A percentile compares a stretch with the other conserved stretches of the same genome.
phyloP scores from a whole-genome alignment of 805 yeast genomes.

The Candida xiaguanensis region DNA sequence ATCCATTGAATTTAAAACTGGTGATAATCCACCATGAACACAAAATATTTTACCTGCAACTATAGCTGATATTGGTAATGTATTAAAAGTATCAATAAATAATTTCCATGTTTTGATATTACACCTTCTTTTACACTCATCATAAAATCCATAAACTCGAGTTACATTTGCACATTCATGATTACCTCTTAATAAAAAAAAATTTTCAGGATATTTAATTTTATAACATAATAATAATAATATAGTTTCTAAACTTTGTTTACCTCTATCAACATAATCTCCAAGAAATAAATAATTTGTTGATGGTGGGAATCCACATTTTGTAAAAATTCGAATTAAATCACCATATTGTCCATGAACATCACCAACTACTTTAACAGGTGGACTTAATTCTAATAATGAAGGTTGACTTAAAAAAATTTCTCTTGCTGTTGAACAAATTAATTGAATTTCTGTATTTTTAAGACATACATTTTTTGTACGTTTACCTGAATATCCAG shows the following conservation, averaged over 20 bases:
- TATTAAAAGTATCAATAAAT: constrained; percentile 92
- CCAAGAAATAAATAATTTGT: constrained; percentile 91
- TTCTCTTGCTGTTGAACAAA: constrained; percentile 86
- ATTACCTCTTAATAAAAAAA: constrained; percentile 88
- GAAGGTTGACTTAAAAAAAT: constrained; percentile 89
- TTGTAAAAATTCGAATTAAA: constrained; percentile 82
- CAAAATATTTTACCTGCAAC: constrained; percentile 94
- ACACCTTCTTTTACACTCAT: constrained; percentile 94
- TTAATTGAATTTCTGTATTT: constrained; percentile 80
- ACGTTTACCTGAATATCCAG: constrained; percentile 93
- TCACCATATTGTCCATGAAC: constrained; percentile 97
- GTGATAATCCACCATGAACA: constrained; percentile 82
- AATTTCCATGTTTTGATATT: constrained; percentile 91
- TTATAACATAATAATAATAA: constrained; percentile 84
- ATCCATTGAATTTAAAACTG: constrained; percentile 68
- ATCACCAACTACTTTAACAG: constrained; percentile 87
- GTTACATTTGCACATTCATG: constrained; percentile 98
- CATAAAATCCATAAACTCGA: constrained; percentile 94
- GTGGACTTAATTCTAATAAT: constrained; percentile 78
- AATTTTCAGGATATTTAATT: constrained; percentile 94
- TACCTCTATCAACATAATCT: constrained; percentile 97
- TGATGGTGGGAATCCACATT: constrained; percentile 96
- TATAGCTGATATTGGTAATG: constrained; percentile 91
- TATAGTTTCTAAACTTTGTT: constrained; percentile 92
- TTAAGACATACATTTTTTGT: constrained; percentile 87